These are phyloP conservation scores for Erysiphe neolycopersici DNA, from an alignment of 2,329 filamentous ascomycete genomes.

Conservation along the genomic window DNA sequence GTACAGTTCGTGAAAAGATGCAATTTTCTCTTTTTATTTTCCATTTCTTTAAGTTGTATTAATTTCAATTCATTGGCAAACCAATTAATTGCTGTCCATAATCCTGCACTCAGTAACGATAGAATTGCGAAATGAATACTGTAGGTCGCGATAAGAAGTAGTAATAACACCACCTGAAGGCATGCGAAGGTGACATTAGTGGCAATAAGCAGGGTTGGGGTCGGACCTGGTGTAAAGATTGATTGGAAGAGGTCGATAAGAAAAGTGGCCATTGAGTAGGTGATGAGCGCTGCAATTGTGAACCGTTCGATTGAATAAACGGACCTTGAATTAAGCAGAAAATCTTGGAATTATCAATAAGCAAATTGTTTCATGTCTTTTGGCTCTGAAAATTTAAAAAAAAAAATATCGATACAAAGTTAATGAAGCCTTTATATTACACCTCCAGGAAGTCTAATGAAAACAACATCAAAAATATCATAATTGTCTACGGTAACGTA, in stretches of 20 bases:
- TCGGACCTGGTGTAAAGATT: constrained; percentile 80
- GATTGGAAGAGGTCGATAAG: constrained; percentile 64
- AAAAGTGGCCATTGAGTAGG: constrained; percentile 26
- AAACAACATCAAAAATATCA: too few species aligned
- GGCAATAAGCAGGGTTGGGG: constrained; percentile 62
- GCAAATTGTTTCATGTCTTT: too few species aligned
- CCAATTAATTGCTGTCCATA: constrained; percentile 96
- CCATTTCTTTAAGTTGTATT: constrained; percentile 20
- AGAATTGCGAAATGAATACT: constrained; percentile 75
- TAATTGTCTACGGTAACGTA: too few species aligned
- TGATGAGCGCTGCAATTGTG: too few species aligned
- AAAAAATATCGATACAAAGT: too few species aligned
- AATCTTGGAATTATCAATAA: too few species aligned
- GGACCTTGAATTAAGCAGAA: too few species aligned
- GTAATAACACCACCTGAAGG: constrained; percentile 53
- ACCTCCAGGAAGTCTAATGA: too few species aligned
- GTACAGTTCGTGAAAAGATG: too few species aligned
- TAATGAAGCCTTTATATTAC: too few species aligned
- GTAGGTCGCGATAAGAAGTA: constrained; percentile 53
- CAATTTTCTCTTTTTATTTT: constrained; percentile 10
- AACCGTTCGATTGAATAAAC: too few species aligned
- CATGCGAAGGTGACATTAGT: constrained; percentile 74
- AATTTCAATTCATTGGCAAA: constrained; percentile 43
- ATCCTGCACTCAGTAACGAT: constrained; percentile 47
- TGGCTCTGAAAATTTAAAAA: too few species aligned